Evolutionary conservation across 2,329 filamentous ascomycete species (phyloP).

Genomic region (Epichloe baconii): DNA sequence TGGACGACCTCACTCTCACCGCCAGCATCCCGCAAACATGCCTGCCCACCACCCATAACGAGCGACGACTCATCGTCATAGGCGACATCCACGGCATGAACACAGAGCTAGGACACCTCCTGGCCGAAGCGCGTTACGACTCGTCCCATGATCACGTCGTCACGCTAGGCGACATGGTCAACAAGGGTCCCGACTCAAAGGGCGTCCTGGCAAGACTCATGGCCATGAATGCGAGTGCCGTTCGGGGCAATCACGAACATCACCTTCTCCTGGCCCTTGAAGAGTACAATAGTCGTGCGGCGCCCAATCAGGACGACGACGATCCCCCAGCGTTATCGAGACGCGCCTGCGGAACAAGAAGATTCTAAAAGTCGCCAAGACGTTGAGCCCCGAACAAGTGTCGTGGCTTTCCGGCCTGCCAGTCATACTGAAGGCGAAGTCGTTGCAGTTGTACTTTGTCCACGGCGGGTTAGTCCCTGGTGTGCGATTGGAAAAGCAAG

Average conservation of each 20-base stretch:
- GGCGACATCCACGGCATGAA: constrained; percentile 91
- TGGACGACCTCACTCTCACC: constrained; percentile 17
- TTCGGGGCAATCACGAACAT: constrained; percentile 91
- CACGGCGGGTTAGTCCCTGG: constrained; percentile 79
- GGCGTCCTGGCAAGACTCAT: constrained; percentile 69
- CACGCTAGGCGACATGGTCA: constrained; percentile 65
- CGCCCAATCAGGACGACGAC: constrained; percentile 10
- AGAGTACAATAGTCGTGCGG: constrained; percentile 15
- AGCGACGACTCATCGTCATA: constrained; percentile 60
- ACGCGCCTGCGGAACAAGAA: constrained; percentile 21
- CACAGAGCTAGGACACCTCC: constrained; percentile 48
- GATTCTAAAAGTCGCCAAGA: constrained; percentile 43
- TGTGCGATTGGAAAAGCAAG: constrained; percentile 52
- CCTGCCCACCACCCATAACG: constrained; percentile 21
- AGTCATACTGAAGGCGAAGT: constrained; percentile 64
- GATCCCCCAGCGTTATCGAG: constrained; percentile 10
- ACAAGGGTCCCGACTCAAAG: constrained; percentile 72
- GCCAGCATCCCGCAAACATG: constrained; percentile 17
- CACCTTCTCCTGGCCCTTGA: constrained; percentile 55
- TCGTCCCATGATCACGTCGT: constrained; percentile 53
- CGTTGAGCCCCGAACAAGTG: constrained; percentile 43
- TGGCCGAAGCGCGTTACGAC: constrained; percentile 54
- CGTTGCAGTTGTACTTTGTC: constrained; percentile 53
- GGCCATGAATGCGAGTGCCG: constrained; percentile 59
- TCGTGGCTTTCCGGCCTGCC: constrained; percentile 59